Conservation (phyloP, 1,284 basidiomycete genomes). For the Xerocomus cyaneibrunnescens region DNA sequence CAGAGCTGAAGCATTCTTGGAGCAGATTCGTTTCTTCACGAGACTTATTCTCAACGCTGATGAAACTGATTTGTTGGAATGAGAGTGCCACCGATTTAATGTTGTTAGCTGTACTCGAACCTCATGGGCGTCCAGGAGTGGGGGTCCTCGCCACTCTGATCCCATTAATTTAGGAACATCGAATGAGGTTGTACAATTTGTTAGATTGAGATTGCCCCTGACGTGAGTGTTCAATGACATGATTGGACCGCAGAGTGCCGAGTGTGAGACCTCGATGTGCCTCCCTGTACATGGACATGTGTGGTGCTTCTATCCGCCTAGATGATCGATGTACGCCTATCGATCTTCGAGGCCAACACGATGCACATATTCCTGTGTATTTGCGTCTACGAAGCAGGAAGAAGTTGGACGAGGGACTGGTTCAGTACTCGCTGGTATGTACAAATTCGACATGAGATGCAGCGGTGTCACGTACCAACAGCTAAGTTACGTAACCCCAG, state of each 20-base stretch:
- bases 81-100: neutral
- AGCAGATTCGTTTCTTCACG: conserved; percentile 39
- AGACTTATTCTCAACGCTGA: conserved; percentile 39
- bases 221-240: neutral
- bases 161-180: too few relatives aligned
- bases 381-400: neutral
- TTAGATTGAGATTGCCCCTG: neutral
- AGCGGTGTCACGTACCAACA: neutral
- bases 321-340: conserved; percentile 18
- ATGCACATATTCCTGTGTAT: conserved; percentile 3
- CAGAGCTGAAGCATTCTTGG: conserved; percentile 35
- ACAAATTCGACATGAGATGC: neutral
- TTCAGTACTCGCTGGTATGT: neutral
- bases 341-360: conserved; percentile 17
- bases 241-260: conserved; percentile 21
- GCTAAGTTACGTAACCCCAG: conserved; percentile 33
- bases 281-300: conserved; percentile 17
- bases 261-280: conserved; percentile 26
- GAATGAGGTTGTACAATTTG: too few relatives aligned
- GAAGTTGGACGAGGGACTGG: neutral
- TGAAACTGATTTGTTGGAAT: conserved; percentile 24
- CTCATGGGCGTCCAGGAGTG: neutral
- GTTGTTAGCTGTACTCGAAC: neutral
- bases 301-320: conserved; percentile 8
- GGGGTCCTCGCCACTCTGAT: too few relatives aligned